A percentile compares a stretch with the other conserved stretches of the same genome.
These are phyloP conservation scores for Leavenworthia alabamica DNA, from an alignment of 345 rosid genomes.

Conservation along the genomic window DNA sequence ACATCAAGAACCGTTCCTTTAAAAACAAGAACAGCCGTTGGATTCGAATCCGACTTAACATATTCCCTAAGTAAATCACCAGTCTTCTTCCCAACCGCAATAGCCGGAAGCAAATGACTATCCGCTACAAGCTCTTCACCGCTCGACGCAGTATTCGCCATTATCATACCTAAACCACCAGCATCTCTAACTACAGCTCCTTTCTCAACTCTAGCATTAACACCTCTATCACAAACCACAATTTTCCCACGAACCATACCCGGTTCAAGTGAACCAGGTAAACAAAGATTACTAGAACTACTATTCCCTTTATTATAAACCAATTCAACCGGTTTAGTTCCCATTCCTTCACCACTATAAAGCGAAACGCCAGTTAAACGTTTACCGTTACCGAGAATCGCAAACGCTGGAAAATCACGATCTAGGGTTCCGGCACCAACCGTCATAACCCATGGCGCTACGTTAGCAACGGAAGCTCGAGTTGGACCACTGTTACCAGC, in stretches of 20 bases:
- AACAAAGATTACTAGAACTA: slow-evolving; percentile 48
- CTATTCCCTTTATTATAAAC: slow-evolving; percentile 44
- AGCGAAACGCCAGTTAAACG: slow-evolving; percentile 60
- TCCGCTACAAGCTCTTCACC: slow-evolving; percentile 86
- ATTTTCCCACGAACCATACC: slow-evolving; percentile 55
- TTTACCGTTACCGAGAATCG: slow-evolving; percentile 42
- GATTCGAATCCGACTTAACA: slow-evolving; percentile 36
- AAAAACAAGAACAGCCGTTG: slow-evolving; percentile 50
- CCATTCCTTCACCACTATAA: slow-evolving; percentile 63
- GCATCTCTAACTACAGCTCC: slow-evolving; percentile 72
- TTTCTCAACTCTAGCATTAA: slow-evolving; percentile 69
- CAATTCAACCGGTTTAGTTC: slow-evolving; percentile 41
- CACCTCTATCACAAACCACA: slow-evolving; percentile 77
- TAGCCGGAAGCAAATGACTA: slow-evolving; percentile 66
- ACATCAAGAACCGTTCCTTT: slow-evolving; percentile 64
- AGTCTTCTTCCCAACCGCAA: slow-evolving; percentile 58
- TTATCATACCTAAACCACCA: slow-evolving; percentile 81
- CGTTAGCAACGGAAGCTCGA: slow-evolving; percentile 53
- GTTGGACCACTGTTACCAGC: slow-evolving; percentile 84
- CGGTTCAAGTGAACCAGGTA: slow-evolving; percentile 67
- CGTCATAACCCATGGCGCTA: slow-evolving; percentile 92
- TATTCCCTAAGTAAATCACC: slow-evolving; percentile 59
- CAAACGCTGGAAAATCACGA: slow-evolving; percentile 79
- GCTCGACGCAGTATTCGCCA: slow-evolving; percentile 53
- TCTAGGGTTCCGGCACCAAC: slow-evolving; percentile 91